These are phyloP conservation scores for Coccomyxa sp. DNA, from an alignment of 139 green algal species.

Conservation along the genomic window DNA sequence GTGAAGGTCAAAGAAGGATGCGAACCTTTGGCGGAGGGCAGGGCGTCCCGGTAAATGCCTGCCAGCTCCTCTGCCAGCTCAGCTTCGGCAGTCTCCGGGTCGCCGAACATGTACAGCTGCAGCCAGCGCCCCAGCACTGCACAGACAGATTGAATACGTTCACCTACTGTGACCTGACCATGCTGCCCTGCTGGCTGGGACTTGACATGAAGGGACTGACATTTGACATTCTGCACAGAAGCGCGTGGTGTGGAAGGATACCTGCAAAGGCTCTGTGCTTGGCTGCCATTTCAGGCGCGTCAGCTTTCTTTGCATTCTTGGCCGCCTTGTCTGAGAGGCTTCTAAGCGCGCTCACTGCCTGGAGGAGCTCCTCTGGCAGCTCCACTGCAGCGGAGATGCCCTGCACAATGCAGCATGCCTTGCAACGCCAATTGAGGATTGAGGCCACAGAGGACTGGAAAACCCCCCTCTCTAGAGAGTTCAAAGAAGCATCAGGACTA, in stretches of 20 bases:
- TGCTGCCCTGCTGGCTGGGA: not conserved
- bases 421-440: no score
- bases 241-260: no score
- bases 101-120: slow-evolving; percentile 53
- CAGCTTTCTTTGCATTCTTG: not conserved
- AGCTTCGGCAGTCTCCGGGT: slow-evolving; percentile 41
- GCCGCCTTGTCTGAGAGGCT: slow-evolving; percentile 26
- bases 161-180: slow-evolving; percentile 5
- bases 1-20: no score
- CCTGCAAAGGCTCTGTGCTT: no score
- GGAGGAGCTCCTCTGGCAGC: not conserved
- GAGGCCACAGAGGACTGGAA: no score
- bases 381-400: not conserved
- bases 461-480: no score
- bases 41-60: not conserved
- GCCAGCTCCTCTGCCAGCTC: slow-evolving; percentile 41
- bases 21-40: no score
- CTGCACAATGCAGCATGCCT: not conserved
- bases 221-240: no score
- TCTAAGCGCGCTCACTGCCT: not conserved
- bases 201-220: no score
- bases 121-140: slow-evolving; percentile 50
- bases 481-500: no score
- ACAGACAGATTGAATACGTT: no score
- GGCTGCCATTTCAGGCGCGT: no score